Base-by-base conservation (phyloP, 2,329 filamentous ascomycete species). In the Venturia asperata region DNA sequence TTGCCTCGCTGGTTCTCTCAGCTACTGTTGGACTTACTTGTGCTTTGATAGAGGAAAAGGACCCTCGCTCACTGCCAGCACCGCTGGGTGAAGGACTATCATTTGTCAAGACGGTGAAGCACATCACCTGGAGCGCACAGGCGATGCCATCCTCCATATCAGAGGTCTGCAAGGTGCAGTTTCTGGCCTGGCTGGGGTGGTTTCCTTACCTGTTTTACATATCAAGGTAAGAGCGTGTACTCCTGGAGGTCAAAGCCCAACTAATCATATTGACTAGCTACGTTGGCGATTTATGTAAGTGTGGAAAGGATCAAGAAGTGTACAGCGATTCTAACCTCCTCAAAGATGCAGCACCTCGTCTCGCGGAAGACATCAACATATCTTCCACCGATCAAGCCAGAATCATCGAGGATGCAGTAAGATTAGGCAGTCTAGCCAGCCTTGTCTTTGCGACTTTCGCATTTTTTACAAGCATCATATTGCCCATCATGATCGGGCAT, bases 141-240 rank as follows among this genome's bases (percentile, higher is more conserved):
- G 60, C 64, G 10, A 60, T 49, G 67, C 63, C 68, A 37, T 52
- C 27, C 1, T 65, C 47, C 30, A 49, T 66, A 30, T 56, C 56
- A 17, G 61, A 63, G 34, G 68, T 70, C 13, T 70, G 64, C 72
- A 79, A 87, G 68, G 88, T 92, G 0, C 90, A 94, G 73, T 86
- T 93, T 70, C 70, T 68, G 49, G 68, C 73, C 19, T 74, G 72
- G 72, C 67, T 75, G 37, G 72, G 70, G 2, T 76, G 74, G 74
- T 76, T 74, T 66, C 70, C 70, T 5, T 75, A 76, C 64, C 67
- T 76, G 15, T 76, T 72, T 58, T 75, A 76, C 64, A 71, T 69
- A 55, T 71, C 73, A 11, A 73, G 52, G 52, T 58, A 58, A 37
- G 52, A 58, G 5, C 10, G 10, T 52, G 24, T 34, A n/a, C 65